Conservation (phyloP, 257 asterid species). For the Paraleonurus japonicus region DNA sequence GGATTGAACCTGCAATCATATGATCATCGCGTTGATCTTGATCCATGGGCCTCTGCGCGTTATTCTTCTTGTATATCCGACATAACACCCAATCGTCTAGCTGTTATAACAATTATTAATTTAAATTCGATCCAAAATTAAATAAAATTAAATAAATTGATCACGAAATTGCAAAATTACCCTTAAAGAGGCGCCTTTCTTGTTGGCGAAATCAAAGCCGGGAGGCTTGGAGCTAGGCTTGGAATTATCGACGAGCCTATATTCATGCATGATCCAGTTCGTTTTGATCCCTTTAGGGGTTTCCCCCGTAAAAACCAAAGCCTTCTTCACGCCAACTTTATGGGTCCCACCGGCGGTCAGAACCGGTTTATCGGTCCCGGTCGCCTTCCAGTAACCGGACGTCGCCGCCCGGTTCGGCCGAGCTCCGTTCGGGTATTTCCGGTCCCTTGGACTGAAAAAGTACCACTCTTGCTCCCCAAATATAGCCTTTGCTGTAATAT, state of each 20-base stretch:
- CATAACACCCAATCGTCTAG: slow-evolving; percentile 86
- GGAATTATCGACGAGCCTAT: slow-evolving; percentile 44
- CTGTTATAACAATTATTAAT: slow-evolving; percentile 33
- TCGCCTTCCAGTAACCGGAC: slow-evolving; percentile 66
- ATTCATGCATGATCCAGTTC: slow-evolving; percentile 70
- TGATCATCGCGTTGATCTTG: slow-evolving; percentile 49
- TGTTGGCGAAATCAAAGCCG: slow-evolving; percentile 40
- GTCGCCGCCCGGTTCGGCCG: slow-evolving; percentile 60
- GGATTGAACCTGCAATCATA: slow-evolving; percentile 44
- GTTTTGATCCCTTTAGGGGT: slow-evolving; percentile 57
- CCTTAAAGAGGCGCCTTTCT: slow-evolving; percentile 63
- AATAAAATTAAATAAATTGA: too few relatives aligned
- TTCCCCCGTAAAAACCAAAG: slow-evolving; percentile 58
- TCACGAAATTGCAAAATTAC: slow-evolving; percentile 22
- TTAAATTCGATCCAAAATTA: neutral
- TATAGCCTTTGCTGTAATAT: slow-evolving; percentile 45
- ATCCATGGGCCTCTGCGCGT: slow-evolving; percentile 56
- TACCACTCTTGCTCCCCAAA: slow-evolving; percentile 74
- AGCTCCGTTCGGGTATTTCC: slow-evolving; percentile 60
- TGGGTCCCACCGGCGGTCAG: slow-evolving; percentile 54
- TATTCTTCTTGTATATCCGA: slow-evolving; percentile 73
- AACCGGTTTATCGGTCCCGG: slow-evolving; percentile 62
- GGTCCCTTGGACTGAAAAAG: slow-evolving; percentile 57
- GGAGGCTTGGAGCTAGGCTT: slow-evolving; percentile 44
- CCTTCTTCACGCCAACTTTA: slow-evolving; percentile 59